Evolutionary conservation across 495 filamentous ascomycete genomes (phyloP), one percentile per base, ranked within the genome.

Genomic region (Pyrenopolyporus hunteri): DNA sequence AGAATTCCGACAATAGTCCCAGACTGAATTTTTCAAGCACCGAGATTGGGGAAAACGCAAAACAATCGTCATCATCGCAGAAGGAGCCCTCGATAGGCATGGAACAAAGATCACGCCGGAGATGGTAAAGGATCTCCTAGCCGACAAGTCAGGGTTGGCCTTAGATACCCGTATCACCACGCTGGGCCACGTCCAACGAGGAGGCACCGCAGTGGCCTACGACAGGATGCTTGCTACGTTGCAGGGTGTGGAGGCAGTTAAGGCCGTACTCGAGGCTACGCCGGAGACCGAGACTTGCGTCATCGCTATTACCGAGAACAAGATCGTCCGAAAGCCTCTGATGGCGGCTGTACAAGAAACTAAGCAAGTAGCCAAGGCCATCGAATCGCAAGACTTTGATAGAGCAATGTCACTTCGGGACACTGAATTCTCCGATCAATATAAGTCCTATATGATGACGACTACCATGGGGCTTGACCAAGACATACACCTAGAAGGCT

Each of bases 51-150:
- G 95, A 46, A 98, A 97, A 80, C 83, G 95, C 58, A 93, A 96
- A 77, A 98, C 95, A 1, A 98, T 98, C 58, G 93, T 99, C 61
- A 97, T 99, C 59, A 87, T 99, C 44, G 93, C 94, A 31, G 94
- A 99, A 74, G 94, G 94, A 63, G 94, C 94, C 20, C 87, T 92
- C 43, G 95, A 99, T 72, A 82, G 80, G 44, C 75, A 96, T 11
- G 86, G 96, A 25, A 91, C 89, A 69, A 92, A 91, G 71, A 94
- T 99, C 63, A 83, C 85, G 2, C 87, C 91, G 6, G 70, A 72
- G 4, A 87, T 85, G 71, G 88, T 99, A 66, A 97, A 93, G 72
- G 89, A 92, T 62, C 83, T 98, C 28, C 85, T 99, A 8, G 87
- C 91, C 23, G 82, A 91, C 32, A 87, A 87, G 33, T 49, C 82